Conservation (phyloP, 495 filamentous ascomycete species). For the Penicillium samsonianum region DNA sequence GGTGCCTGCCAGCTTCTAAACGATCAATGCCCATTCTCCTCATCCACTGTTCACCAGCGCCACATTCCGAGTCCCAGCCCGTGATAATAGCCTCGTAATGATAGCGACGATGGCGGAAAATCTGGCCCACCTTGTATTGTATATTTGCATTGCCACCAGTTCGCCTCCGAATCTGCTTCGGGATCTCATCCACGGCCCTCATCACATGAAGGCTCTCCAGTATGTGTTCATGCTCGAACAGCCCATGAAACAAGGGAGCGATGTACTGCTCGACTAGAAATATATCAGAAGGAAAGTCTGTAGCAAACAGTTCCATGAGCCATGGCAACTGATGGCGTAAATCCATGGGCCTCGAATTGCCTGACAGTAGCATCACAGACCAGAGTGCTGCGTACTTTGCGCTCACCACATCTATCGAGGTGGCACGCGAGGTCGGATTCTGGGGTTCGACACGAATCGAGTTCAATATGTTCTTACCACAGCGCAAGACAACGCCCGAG, state of each 20-base stretch:
- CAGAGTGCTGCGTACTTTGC: conserved; percentile 78
- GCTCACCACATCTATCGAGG: conserved; percentile 57
- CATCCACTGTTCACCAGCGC: conserved; percentile 55
- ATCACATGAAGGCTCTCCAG: conserved; percentile 58
- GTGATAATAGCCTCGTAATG: conserved; percentile 77
- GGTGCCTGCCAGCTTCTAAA: conserved; percentile 61
- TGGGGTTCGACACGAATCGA: conserved; percentile 50
- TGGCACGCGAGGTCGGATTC: conserved; percentile 17
- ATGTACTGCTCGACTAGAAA: conserved; percentile 66
- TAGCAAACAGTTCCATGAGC: conserved; percentile 65
- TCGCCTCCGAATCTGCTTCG: conserved; percentile 54
- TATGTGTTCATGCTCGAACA: conserved; percentile 47
- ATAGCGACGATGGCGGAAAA: conserved; percentile 83
- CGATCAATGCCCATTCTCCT: conserved; percentile 63
- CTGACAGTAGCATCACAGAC: conserved; percentile 67
- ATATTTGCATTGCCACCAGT: conserved; percentile 45
- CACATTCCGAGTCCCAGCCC: conserved; percentile 75
- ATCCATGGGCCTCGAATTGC: conserved; percentile 49
- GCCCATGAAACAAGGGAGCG: conserved; percentile 53
- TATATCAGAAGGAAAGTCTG: conserved; percentile 61
- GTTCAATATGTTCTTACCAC: conserved; percentile 76
- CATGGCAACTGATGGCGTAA: conserved; percentile 65
- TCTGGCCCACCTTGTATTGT: conserved; percentile 76
- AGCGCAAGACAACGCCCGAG: conserved; percentile 70
- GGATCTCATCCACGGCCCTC: conserved; percentile 59